Evolutionary conservation across 1,284 basidiomycete species (phyloP).

Genomic region (Agaricales sp.): DNA sequence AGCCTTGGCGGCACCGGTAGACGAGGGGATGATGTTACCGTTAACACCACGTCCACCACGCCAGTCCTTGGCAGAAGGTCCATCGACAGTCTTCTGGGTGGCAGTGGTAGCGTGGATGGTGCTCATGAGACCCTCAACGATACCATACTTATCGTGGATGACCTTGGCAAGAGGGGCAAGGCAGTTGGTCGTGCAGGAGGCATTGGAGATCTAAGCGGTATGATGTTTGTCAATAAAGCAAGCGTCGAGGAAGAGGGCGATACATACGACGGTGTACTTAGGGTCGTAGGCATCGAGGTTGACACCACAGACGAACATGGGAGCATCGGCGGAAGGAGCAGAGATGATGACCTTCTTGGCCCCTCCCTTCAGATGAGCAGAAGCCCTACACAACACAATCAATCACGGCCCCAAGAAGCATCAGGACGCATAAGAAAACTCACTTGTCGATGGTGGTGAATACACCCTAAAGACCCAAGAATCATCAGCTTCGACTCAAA

Average conservation of each 20-base stretch:
- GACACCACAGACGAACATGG: conserved; percentile 96
- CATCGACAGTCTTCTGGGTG: conserved; percentile 99
- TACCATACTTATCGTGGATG: conserved; percentile 93
- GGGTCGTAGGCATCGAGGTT: conserved; percentile 94
- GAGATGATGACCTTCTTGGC: conserved; percentile 99
- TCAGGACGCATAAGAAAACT: conserved; percentile 11
- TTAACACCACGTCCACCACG: conserved; percentile 94
- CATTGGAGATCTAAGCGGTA: conserved; percentile 78
- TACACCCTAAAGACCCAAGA: conserved; percentile 58
- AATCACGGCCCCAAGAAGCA: neutral
- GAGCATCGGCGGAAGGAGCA: conserved; percentile 95
- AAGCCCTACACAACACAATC: conserved; percentile 47
- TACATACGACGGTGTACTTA: conserved; percentile 76
- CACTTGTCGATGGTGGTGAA: conserved; percentile 92
- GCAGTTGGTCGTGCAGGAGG: conserved; percentile 99
- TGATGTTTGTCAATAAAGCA: conserved; percentile 9
- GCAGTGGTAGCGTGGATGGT: conserved; percentile 96
- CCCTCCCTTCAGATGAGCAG: conserved; percentile 94
- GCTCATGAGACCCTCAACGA: conserved; percentile 96
- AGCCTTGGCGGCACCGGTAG: conserved; percentile 98
- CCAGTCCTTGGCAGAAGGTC: conserved; percentile 93
- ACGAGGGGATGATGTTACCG: conserved; percentile 99
- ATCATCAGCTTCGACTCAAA: neutral
- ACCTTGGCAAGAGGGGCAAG: conserved; percentile 98
- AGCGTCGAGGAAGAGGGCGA: conserved; percentile 6